phyloP scores from a whole-genome alignment of 2,329 filamentous ascomycete species.

The Sphaerulina vaccinii region DNA sequence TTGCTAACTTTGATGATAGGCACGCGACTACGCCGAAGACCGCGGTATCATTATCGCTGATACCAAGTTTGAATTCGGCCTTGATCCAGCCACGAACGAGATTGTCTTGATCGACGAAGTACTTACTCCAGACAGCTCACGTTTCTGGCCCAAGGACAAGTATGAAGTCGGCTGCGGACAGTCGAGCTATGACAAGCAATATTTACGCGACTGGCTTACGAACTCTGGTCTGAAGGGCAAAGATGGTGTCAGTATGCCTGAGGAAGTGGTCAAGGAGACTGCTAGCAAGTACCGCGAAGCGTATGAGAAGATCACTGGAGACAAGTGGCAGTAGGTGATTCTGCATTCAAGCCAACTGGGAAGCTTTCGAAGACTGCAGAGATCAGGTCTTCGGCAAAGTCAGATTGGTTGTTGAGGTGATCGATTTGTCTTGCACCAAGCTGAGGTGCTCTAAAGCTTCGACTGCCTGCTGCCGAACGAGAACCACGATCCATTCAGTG shows the following conservation, averaged over 20 bases:
- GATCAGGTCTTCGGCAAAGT: neutral
- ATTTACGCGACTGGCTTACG: slow-evolving; percentile 77
- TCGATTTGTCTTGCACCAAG: too few species aligned
- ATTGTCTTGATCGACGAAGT: slow-evolving; percentile 82
- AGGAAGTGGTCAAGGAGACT: slow-evolving; percentile 68
- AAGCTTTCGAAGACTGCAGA: neutral
- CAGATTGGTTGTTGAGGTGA: neutral
- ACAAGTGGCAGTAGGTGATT: slow-evolving; percentile 17
- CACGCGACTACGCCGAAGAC: slow-evolving; percentile 61
- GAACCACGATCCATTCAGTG: slow-evolving; percentile 19
- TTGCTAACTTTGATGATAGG: too few species aligned
- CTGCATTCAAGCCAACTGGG: too few species aligned
- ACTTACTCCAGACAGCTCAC: slow-evolving; percentile 70
- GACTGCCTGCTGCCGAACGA: slow-evolving; percentile 21
- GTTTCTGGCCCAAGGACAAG: slow-evolving; percentile 77
- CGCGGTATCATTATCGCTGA: slow-evolving; percentile 75
- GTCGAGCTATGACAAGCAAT: slow-evolving; percentile 79
- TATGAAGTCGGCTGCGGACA: slow-evolving; percentile 74
- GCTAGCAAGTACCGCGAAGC: slow-evolving; percentile 72
- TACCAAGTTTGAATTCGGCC: slow-evolving; percentile 75
- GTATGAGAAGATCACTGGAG: slow-evolving; percentile 58
- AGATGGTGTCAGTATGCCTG: slow-evolving; percentile 68
- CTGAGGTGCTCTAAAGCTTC: slow-evolving; percentile 15
- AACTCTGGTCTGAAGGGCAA: slow-evolving; percentile 71
- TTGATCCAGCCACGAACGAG: slow-evolving; percentile 60